These are phyloP conservation scores for Fusarium tupiense DNA, from an alignment of 2,329 filamentous ascomycete species.

Conservation along the genomic window DNA sequence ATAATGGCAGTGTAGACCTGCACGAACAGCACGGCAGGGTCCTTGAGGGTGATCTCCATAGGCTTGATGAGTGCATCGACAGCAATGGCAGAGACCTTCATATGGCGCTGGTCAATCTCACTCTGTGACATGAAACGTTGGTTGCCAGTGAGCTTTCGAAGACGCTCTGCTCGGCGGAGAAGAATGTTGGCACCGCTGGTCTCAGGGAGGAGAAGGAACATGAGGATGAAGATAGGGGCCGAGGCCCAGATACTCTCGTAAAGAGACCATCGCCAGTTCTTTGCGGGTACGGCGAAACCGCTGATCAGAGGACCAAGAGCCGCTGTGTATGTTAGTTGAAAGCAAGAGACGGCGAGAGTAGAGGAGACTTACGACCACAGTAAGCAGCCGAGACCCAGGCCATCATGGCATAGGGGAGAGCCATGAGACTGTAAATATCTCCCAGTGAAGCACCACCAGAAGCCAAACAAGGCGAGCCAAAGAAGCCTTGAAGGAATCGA, in stretches of 20 bases:
- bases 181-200: conserved; percentile 69
- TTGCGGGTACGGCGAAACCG: conserved; percentile 66
- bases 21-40: conserved; percentile 70
- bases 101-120: conserved; percentile 70
- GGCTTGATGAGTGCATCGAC: conserved; percentile 70
- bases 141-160: conserved; percentile 69
- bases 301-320: conserved; percentile 70
- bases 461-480: conserved; percentile 72
- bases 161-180: conserved; percentile 67
- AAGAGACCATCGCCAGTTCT: conserved; percentile 71
- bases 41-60: conserved; percentile 67
- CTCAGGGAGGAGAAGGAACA: conserved; percentile 73
- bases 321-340: conserved; percentile 42
- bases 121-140: conserved; percentile 66
- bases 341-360: not conserved
- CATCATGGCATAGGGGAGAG: conserved; percentile 67
- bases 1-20: conserved; percentile 70
- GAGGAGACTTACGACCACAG: conserved; percentile 52
- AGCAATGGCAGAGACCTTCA: conserved; percentile 58
- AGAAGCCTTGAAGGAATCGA: conserved; percentile 73
- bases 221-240: conserved; percentile 65
- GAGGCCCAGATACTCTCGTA: conserved; percentile 72
- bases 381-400: conserved; percentile 67
- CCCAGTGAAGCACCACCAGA: conserved; percentile 63
- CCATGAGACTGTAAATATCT: conserved; percentile 64